These are phyloP conservation scores for Brasenia schreberi DNA, from an alignment of 164 flowering plant species.

Conservation along the genomic window DNA sequence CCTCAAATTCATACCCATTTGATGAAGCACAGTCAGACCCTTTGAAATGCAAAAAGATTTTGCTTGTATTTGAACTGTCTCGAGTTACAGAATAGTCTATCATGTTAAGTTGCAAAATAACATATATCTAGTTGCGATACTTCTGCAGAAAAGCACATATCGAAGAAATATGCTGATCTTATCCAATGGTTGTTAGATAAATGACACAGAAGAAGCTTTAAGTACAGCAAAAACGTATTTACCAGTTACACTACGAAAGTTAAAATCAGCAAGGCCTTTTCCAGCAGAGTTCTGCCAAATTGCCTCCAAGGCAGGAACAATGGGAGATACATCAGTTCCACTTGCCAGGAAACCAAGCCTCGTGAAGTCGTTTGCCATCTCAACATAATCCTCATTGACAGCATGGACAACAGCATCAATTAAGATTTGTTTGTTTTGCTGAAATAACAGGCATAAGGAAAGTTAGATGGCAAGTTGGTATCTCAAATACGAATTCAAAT, in stretches of 20 bases:
- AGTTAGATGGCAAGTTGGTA: background rate
- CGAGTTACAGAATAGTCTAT: too few relatives aligned
- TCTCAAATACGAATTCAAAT: too few relatives aligned
- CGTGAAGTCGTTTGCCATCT: constrained; percentile 99
- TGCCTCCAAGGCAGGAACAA: constrained; percentile 89
- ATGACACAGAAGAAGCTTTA: background rate
- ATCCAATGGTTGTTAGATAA: too few relatives aligned
- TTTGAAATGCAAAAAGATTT: too few relatives aligned
- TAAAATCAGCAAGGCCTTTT: constrained; percentile 91
- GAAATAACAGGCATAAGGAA: constrained; percentile 9
- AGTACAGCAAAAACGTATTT: constrained; percentile 2
- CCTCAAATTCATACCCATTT: too few relatives aligned
- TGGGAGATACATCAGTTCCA: constrained; percentile 92
- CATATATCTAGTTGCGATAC: too few relatives aligned
- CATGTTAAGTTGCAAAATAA: too few relatives aligned
- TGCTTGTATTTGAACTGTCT: too few relatives aligned
- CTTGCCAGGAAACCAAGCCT: constrained; percentile 94
- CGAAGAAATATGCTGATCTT: too few relatives aligned
- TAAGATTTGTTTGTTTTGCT: constrained; percentile 96
- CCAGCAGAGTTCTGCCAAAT: constrained; percentile 96
- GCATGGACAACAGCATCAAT: constrained; percentile 99
- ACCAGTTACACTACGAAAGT: constrained; percentile 97
- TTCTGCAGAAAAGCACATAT: too few relatives aligned
- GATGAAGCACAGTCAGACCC: too few relatives aligned
- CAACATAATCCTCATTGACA: constrained; percentile 93